phyloP scores from a whole-genome alignment of 164 flowering plant species.

The Santalum album region DNA sequence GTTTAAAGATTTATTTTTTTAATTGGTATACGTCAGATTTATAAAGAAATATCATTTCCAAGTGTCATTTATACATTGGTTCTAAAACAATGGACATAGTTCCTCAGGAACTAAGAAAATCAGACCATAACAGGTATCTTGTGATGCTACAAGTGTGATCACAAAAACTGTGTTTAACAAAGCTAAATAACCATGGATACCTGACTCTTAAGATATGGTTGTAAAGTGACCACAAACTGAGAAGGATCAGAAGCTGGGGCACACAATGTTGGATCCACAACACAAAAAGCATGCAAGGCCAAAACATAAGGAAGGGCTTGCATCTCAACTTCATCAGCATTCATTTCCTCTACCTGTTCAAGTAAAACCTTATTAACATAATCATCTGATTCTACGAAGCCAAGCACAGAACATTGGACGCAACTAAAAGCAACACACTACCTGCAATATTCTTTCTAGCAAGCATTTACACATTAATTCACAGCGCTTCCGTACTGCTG shows the following conservation, averaged over 20 bases:
- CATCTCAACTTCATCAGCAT: slow-evolving; percentile 53
- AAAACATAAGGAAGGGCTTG: slow-evolving; percentile 75
- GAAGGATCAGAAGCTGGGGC: slow-evolving; percentile 91
- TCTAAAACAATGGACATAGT: too few relatives aligned
- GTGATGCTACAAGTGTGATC: not conserved
- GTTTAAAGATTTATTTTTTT: too few relatives aligned
- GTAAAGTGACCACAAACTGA: slow-evolving; percentile 88
- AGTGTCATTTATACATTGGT: too few relatives aligned
- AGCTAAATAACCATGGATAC: slow-evolving; percentile 20
- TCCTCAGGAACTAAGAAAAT: too few relatives aligned
- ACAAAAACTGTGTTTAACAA: not conserved
- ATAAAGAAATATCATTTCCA: too few relatives aligned
- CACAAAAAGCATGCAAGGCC: slow-evolving; percentile 86
- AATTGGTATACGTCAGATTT: too few relatives aligned
- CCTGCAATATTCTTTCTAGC: slow-evolving; percentile 90
- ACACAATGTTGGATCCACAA: slow-evolving; percentile 88
- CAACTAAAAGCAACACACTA: slow-evolving; percentile 13
- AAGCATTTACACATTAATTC: slow-evolving; percentile 96
- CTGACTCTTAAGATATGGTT: slow-evolving; percentile 95
- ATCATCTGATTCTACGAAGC: not conserved
- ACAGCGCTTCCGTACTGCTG: slow-evolving; percentile 84
- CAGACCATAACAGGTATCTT: too few relatives aligned
- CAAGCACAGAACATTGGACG: not conserved
- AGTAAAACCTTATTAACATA: slow-evolving; percentile 4
- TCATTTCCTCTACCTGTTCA: slow-evolving; percentile 70